These are phyloP conservation scores for Amphibolis antarctica DNA, from an alignment of 106 monocot genomes.

Conservation along the genomic window DNA sequence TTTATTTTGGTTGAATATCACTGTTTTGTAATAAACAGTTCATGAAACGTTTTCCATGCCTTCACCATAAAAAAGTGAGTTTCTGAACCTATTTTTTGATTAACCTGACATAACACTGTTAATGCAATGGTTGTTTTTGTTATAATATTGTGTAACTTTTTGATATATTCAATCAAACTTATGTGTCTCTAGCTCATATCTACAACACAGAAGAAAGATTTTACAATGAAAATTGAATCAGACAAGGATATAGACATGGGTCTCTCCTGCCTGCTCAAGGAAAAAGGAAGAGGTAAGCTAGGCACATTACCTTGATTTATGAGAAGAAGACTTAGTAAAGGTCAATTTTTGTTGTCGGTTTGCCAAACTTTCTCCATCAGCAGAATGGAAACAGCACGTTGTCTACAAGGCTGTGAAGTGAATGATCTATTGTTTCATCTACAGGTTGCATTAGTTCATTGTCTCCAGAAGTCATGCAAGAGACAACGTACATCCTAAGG, in stretches of 20 bases:
- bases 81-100: too few relatives aligned
- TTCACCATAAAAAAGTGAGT: too few relatives aligned
- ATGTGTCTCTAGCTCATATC: slow-evolving; percentile 1
- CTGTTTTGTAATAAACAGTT: too few relatives aligned
- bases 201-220: slow-evolving; percentile 39
- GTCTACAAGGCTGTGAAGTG: background rate
- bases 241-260: slow-evolving; percentile 59
- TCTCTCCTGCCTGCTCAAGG: slow-evolving; percentile 45
- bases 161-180: background rate
- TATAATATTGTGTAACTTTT: too few relatives aligned
- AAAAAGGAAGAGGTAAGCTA: slow-evolving; percentile 51
- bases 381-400: too few relatives aligned
- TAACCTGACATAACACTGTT: too few relatives aligned
- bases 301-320: background rate
- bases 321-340: background rate
- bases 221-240: slow-evolving; percentile 54
- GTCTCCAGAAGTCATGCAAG: slow-evolving; percentile 36
- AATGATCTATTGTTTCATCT: background rate
- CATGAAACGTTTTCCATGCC: too few relatives aligned
- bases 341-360: too few relatives aligned
- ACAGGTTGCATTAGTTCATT: slow-evolving; percentile 25
- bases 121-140: too few relatives aligned
- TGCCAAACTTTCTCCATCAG: background rate
- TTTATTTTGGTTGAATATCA: too few relatives aligned
- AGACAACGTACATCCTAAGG: slow-evolving; percentile 48